Conservation (phyloP, 352 stramenopile genomes). For the Globisporangium paroecandrum region DNA sequence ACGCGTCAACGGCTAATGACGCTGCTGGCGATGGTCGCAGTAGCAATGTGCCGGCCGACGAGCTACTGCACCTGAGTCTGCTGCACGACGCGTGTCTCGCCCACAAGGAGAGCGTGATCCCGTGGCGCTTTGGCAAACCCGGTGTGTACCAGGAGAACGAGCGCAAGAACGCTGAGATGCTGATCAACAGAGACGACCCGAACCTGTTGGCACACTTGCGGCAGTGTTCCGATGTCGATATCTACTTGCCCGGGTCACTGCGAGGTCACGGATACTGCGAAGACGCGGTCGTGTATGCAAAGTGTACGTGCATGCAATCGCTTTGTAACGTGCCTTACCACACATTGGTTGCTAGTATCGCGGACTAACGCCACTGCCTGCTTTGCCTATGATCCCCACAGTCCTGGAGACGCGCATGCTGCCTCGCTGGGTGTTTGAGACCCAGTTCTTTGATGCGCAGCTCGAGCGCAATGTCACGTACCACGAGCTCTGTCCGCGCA, state of each 20-base stretch:
- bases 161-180: slow-evolving; percentile 19
- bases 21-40: not conserved
- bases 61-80: slow-evolving; percentile 47
- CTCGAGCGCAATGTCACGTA: slow-evolving; percentile 32
- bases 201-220: slow-evolving; percentile 40
- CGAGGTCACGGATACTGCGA: slow-evolving; percentile 42
- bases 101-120: slow-evolving; percentile 47
- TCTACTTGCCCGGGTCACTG: slow-evolving; percentile 40
- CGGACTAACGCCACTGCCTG: not conserved
- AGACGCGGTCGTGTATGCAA: slow-evolving; percentile 55
- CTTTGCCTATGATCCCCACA: slow-evolving; percentile 14
- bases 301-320: slow-evolving; percentile 35
- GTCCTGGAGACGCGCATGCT: slow-evolving; percentile 41
- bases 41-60: slow-evolving; percentile 24
- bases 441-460: slow-evolving; percentile 29
- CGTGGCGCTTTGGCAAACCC: slow-evolving; percentile 35
- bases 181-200: slow-evolving; percentile 32
- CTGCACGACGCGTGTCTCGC: slow-evolving; percentile 45
- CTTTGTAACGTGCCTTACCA: not conserved
- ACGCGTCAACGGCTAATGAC: not conserved
- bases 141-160: slow-evolving; percentile 6
- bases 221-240: slow-evolving; percentile 59
- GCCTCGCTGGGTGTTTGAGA: slow-evolving; percentile 41
- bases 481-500: slow-evolving; percentile 48
- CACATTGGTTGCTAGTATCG: not conserved